A percentile compares a stretch with the other conserved stretches of the same genome.
Evolutionary conservation across 2,329 filamentous ascomycete genomes (phyloP).

Genomic region (Pestalotiopsis fici): DNA sequence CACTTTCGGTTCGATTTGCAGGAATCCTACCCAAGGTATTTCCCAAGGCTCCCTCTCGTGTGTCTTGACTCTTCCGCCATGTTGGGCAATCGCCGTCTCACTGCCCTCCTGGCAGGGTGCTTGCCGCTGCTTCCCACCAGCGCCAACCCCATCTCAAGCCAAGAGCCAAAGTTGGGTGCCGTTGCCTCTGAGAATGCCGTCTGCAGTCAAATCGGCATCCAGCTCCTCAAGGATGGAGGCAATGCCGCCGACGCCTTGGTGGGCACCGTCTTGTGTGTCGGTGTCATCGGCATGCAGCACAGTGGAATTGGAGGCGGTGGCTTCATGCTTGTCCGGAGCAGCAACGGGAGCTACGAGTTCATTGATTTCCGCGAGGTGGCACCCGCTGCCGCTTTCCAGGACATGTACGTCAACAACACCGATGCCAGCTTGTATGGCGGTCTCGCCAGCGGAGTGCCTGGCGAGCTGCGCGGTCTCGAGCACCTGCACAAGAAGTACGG

Average conservation of each 20-base stretch:
- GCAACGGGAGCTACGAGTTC: constrained; percentile 75
- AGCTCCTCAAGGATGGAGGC: constrained; percentile 59
- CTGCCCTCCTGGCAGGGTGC: background rate
- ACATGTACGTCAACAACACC: constrained; percentile 78
- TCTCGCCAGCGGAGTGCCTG: constrained; percentile 69
- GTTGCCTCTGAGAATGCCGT: constrained; percentile 70
- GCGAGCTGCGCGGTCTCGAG: constrained; percentile 73
- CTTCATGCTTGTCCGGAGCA: constrained; percentile 78
- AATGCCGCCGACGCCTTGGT: constrained; percentile 79
- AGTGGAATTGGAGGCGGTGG: constrained; percentile 87
- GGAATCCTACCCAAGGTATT: background rate
- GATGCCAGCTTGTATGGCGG: constrained; percentile 67
- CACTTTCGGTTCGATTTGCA: too few species aligned
- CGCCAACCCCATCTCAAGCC: background rate
- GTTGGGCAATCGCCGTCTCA: background rate
- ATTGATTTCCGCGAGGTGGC: constrained; percentile 87
- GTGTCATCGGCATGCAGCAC: constrained; percentile 76
- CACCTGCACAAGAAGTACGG: constrained; percentile 72
- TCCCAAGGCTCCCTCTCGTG: background rate
- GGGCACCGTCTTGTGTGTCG: constrained; percentile 73
- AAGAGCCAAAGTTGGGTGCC: constrained; percentile 50
- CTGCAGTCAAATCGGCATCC: constrained; percentile 69
- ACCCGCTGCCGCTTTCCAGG: constrained; percentile 73
- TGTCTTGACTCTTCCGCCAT: background rate
- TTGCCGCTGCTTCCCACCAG: background rate